Base-by-base conservation (phyloP, 192 early-diverging fungal genomes). In the Coemansia sp. region DNA sequence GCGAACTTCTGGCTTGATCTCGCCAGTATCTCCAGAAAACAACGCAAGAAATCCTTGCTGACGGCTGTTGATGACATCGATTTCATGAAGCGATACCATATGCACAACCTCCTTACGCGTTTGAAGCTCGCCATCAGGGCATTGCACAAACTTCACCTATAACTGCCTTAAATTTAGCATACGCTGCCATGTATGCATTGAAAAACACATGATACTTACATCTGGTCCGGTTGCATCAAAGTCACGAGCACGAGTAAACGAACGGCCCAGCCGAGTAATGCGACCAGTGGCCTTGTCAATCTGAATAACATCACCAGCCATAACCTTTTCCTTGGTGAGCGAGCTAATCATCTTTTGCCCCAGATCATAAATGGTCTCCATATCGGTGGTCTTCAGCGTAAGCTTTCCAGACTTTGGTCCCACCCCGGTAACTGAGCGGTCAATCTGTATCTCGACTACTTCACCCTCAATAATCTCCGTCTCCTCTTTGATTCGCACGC, bases 291-390 rank as follows among this genome's bases (percentile, higher is more conserved):
- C 92, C 80, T 99, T 99, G 81, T 99, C 96, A 49, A 99, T 97
- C 20, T 94, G 89, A 50, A 99, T 93, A 4, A 99, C 94, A 70
- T 99, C 96, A 49, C 75, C 97, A 28, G 93, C 93, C 79, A 91
- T 84, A 39, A 97, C 94, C 71, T 99, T 99, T 59, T 99, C 95
- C 80, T 97, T 97, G 72, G 90, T 94, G 63, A 99, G 69, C 16
- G 93, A 83, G 45, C 92, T 91, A 68, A 99, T 97, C 95, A 99
- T 97, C 77, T 99, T 99, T 58, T 96, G 89, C 7, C 95, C 97
- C 56, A 99, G 70, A 71, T 99, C 97, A 54, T 98, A 99, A 54
- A 99, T 89, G 30, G 97, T 99, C 72, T 99, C 97, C 97, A 99
- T 99, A 40, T 99, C 97, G 15, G 95, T 99, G 21, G 97, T 99